Evolutionary conservation across 1,284 basidiomycete species (phyloP), one percentile per base, ranked within the genome.

Genomic region (Athelia psychrophila): DNA sequence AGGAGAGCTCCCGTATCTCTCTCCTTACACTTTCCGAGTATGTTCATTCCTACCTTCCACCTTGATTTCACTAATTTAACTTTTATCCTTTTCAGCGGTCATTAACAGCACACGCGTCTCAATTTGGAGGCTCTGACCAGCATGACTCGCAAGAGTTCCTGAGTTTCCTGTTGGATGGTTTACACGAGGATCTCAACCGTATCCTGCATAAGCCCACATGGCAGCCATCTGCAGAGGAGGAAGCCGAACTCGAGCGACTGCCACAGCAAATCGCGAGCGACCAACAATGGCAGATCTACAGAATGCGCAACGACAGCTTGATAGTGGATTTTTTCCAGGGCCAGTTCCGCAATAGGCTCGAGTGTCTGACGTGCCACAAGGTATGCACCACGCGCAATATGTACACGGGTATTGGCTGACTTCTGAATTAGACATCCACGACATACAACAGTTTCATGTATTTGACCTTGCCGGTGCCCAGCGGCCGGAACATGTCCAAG

Each of bases 391-490:
- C 74, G 38, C 22, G n/a, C 32, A 18, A 23, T n/a, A 38, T 24
- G 33, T 4, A 19, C 13, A 30, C 5, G 6, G 13, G 27, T 6
- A 30, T 6, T 30, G 13, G 27, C 13, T 6, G 27, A 30, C 27
- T 30, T 57, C 49, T 48, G 54, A 54, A 56, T 2, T 61, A 97
- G 93, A 98, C 96, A 2, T 97, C 94, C 24, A 98, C 95, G 4
- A 98, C 95, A 8, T 99, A 97, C 64, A 98, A 99, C 65, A 83
- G 92, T 3, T 99, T 99, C 73, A 98, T 98, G 80, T 96, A 97
- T 61, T 80, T 99, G 51, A 91, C 94, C 32, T 69, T 99, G 51
- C 95, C 96, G 1, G 86, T 99, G 50, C 95, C 96, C 1, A 75
- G 79, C 15, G 75, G 77, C 15, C 79, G 80, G 49, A 75, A 76